These are phyloP conservation scores for Trichoderma brevicompactum DNA, from an alignment of 2,329 filamentous ascomycete species.

Conservation along the genomic window DNA sequence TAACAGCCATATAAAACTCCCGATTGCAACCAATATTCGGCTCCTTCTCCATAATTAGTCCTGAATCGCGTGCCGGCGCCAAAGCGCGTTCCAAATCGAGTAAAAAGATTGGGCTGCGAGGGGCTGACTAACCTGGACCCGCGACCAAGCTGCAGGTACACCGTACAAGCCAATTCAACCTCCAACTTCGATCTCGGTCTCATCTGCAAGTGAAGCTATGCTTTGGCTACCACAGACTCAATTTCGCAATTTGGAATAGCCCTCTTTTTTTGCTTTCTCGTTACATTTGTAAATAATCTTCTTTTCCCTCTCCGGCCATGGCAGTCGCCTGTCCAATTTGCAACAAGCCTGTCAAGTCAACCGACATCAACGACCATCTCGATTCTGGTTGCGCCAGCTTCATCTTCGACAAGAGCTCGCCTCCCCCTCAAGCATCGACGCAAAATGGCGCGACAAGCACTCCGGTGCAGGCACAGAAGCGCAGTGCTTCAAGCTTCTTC, in stretches of 20 bases:
- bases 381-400: conserved; percentile 78
- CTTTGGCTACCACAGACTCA: background rate
- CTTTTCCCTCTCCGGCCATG: conserved; percentile 14
- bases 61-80: background rate
- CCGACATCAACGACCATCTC: conserved; percentile 86
- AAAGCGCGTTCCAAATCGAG: background rate
- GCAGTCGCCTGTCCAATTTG: conserved; percentile 78
- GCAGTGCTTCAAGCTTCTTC: conserved; percentile 63
- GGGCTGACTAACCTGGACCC: conserved; percentile 17
- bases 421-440: conserved; percentile 41
- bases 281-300: no score
- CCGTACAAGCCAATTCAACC: conserved; percentile 1
- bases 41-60: no score
- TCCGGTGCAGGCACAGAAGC: conserved; percentile 53
- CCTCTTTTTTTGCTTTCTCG: background rate
- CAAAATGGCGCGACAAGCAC: conserved; percentile 34
- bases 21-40: background rate
- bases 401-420: conserved; percentile 56
- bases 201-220: background rate
- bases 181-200: background rate
- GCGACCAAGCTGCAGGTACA: conserved; percentile 4
- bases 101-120: background rate
- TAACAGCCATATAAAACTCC: background rate
- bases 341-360: conserved; percentile 69
- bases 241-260: background rate